Evolutionary conservation across 768 basidiomycete species (phyloP).

Genomic region (Termitomyces sp.): DNA sequence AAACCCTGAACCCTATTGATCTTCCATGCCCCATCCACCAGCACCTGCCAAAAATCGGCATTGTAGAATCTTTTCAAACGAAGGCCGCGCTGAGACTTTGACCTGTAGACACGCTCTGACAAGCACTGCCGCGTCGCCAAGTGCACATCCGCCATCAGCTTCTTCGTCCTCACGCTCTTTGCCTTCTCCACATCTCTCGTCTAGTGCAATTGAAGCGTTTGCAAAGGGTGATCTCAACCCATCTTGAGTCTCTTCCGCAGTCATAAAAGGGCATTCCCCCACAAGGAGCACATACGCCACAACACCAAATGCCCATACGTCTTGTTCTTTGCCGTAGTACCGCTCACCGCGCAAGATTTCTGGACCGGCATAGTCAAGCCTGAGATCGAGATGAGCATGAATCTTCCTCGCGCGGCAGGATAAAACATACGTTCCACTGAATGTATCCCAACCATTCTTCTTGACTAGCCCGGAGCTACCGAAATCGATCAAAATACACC

Average conservation of each 20-base stretch:
- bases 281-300: slow-evolving; percentile 92
- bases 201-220: slow-evolving; percentile 67
- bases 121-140: slow-evolving; percentile 81
- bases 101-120: slow-evolving; percentile 82
- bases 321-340: slow-evolving; percentile 95
- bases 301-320: slow-evolving; percentile 97
- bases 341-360: slow-evolving; percentile 94
- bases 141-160: slow-evolving; percentile 73
- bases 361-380: slow-evolving; percentile 91
- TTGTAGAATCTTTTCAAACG: slow-evolving; percentile 76
- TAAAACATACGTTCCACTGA: slow-evolving; percentile 81
- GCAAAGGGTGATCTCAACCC: slow-evolving; percentile 74
- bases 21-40: slow-evolving; percentile 61
- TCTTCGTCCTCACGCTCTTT: slow-evolving; percentile 74
- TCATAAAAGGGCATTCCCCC: slow-evolving; percentile 90
- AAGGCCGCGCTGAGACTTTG: slow-evolving; percentile 72
- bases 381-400: slow-evolving; percentile 21
- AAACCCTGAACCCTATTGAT: slow-evolving; percentile 15
- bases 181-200: slow-evolving; percentile 74
- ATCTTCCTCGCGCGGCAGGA: slow-evolving; percentile 1
- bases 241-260: slow-evolving; percentile 85
- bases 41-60: slow-evolving; percentile 76
- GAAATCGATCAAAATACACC: slow-evolving; percentile 93
- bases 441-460: slow-evolving; percentile 85
- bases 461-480: slow-evolving; percentile 86